Percentiles rank a stretch among this genome's conserved stretches.
These are phyloP conservation scores for Lyophyllum semitale DNA, from an alignment of 768 basidiomycete species.

Conservation along the genomic window DNA sequence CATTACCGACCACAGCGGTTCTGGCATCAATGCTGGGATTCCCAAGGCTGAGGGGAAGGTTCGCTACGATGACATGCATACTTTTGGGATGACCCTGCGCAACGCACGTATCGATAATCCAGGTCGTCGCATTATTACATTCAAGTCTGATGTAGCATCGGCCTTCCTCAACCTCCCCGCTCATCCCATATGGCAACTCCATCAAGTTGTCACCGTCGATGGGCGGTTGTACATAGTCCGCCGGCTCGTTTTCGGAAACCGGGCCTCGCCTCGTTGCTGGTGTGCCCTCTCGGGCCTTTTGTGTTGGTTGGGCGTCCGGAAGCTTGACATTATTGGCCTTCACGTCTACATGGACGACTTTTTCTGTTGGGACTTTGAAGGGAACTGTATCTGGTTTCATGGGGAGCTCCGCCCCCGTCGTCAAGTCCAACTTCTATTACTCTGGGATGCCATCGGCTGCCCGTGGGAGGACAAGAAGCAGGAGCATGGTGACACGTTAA, in stretches of 20 bases:
- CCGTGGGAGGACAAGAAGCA: slow-evolving; percentile 29
- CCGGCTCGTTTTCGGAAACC: slow-evolving; percentile 28
- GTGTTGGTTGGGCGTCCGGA: background rate
- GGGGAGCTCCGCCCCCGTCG: slow-evolving; percentile 19
- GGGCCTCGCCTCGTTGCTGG: slow-evolving; percentile 23
- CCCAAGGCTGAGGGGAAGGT: too few species aligned
- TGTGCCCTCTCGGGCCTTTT: background rate
- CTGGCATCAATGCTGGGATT: too few species aligned
- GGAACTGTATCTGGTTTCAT: too few species aligned
- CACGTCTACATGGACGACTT: slow-evolving; percentile 28
- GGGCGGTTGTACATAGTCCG: slow-evolving; percentile 24
- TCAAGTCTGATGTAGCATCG: too few species aligned
- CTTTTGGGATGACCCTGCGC: slow-evolving; percentile 14
- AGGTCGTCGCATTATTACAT: slow-evolving; percentile 9
- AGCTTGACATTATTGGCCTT: slow-evolving; percentile 16
- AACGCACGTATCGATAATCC: slow-evolving; percentile 7
- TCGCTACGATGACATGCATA: slow-evolving; percentile 19
- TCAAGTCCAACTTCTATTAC: slow-evolving; percentile 28
- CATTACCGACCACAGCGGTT: slow-evolving; percentile 23
- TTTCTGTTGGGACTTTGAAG: slow-evolving; percentile 25
- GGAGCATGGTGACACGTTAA: too few species aligned
- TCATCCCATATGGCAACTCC: slow-evolving; percentile 32
- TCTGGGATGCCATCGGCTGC: slow-evolving; percentile 23
- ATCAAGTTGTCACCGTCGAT: slow-evolving; percentile 28
- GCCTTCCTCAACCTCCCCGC: slow-evolving; percentile 33